Evolutionary conservation across 148 eudicot genomes (phyloP).

Genomic region (Camellia sinensis): DNA sequence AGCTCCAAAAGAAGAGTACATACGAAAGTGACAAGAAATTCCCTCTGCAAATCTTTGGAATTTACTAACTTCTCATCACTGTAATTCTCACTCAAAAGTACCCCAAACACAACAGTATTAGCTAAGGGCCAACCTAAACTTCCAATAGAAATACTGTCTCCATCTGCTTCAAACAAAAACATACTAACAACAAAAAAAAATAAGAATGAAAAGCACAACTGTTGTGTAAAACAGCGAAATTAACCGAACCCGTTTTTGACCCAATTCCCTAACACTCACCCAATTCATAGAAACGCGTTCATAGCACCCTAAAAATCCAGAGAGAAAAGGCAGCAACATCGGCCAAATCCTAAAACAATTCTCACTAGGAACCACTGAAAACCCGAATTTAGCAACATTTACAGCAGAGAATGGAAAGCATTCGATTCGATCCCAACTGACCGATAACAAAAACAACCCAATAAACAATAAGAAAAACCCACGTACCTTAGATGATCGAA

Average conservation of each 20-base stretch:
- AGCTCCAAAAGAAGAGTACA: constrained; percentile 78
- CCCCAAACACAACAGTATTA: constrained; percentile 90
- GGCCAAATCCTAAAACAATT: constrained; percentile 83
- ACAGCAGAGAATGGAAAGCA: constrained; percentile 80
- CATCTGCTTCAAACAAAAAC: constrained; percentile 77
- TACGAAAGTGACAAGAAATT: constrained; percentile 72
- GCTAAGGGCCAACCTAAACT: constrained; percentile 84
- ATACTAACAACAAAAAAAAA: constrained; percentile 64
- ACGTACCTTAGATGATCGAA: constrained; percentile 43
- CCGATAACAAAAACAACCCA: constrained; percentile 65
- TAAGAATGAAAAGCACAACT: constrained; percentile 67
- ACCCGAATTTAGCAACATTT: constrained; percentile 47
- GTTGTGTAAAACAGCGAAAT: constrained; percentile 81
- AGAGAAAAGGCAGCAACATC: constrained; percentile 83
- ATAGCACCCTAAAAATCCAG: constrained; percentile 83
- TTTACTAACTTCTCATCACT: constrained; percentile 53
- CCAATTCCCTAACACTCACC: constrained; percentile 61
- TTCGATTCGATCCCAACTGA: constrained; percentile 89
- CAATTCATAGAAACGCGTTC: constrained; percentile 61
- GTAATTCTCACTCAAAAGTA: constrained; percentile 82
- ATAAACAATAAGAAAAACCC: constrained; percentile 56
- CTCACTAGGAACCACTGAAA: constrained; percentile 41
- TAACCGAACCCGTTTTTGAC: constrained; percentile 57
- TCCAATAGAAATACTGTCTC: constrained; percentile 60
- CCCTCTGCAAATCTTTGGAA: constrained; percentile 71